A percentile compares a stretch with the other conserved stretches of the same genome.
Conservation (phyloP, 2,329 filamentous ascomycete species). For the Sphaerostilbella broomeana region DNA sequence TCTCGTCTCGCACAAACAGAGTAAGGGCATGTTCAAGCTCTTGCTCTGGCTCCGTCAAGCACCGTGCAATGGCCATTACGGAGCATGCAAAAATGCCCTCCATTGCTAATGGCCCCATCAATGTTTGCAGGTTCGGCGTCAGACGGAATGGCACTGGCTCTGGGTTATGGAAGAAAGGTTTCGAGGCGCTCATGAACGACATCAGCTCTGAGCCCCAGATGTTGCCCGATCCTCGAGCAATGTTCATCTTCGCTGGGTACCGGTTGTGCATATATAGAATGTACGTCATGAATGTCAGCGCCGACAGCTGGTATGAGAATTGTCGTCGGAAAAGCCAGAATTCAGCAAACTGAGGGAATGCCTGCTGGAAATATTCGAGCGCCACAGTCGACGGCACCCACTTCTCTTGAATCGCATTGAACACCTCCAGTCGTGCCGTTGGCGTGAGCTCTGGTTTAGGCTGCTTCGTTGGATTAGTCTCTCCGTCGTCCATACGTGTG, state of each 20-base stretch:
- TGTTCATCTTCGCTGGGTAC: conserved; percentile 92
- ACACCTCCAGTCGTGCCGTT: conserved; percentile 79
- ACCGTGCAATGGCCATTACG: conserved; percentile 93
- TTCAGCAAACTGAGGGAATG: conserved; percentile 82
- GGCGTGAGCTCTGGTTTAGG: conserved; percentile 63
- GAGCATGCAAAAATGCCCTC: conserved; percentile 95
- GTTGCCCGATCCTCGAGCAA: conserved; percentile 79
- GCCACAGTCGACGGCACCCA: conserved; percentile 79
- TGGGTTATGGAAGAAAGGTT: conserved; percentile 88
- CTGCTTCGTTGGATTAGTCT: conserved; percentile 33
- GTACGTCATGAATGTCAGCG: conserved; percentile 97
- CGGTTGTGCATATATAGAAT: conserved; percentile 95
- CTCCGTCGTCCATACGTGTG: not conserved
- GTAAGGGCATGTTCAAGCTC: conserved; percentile 94
- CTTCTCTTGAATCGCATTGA: conserved; percentile 87
- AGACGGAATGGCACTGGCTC: conserved; percentile 96
- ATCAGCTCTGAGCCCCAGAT: conserved; percentile 96
- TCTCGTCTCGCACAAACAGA: conserved; percentile 94
- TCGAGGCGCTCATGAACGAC: conserved; percentile 75
- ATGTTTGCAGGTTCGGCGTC: conserved; percentile 88
- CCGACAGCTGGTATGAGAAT: conserved; percentile 91
- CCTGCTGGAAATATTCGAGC: conserved; percentile 81
- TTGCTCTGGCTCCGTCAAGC: conserved; percentile 78
- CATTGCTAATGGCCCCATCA: conserved; percentile 92
- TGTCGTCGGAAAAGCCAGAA: conserved; percentile 99